Evolutionary conservation across 2,329 filamentous ascomycete genomes (phyloP).

Genomic region (Pseudogymnoascus sp.): DNA sequence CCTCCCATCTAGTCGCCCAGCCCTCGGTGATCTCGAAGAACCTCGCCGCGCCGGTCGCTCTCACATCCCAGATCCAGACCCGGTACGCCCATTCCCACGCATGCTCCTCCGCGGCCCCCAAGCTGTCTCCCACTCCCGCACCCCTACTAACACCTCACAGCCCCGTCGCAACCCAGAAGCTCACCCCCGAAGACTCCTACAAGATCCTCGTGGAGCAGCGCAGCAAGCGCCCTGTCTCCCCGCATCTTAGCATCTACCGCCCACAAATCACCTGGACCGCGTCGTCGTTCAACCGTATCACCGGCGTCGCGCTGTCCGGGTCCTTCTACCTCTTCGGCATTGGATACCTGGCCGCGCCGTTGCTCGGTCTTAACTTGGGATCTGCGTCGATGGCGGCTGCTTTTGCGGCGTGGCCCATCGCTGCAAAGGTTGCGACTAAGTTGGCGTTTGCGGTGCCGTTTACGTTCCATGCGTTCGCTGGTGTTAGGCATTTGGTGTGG

Average conservation of each 20-base stretch:
- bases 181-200: slow-evolving; percentile 37
- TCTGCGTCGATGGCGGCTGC: slow-evolving; percentile 54
- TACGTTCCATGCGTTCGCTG: slow-evolving; percentile 61
- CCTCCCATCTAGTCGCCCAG: slow-evolving; percentile 33
- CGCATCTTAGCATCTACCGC: slow-evolving; percentile 63
- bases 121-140: neutral
- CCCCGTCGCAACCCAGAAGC: slow-evolving; percentile 39
- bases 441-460: slow-evolving; percentile 54
- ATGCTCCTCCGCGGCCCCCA: neutral
- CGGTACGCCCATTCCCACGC: slow-evolving; percentile 33
- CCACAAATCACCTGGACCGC: slow-evolving; percentile 64
- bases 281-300: slow-evolving; percentile 56
- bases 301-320: slow-evolving; percentile 52
- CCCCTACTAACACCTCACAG: slow-evolving; percentile 27
- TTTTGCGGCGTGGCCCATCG: slow-evolving; percentile 53
- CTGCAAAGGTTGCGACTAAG: slow-evolving; percentile 53
- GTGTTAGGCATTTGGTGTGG: slow-evolving; percentile 65
- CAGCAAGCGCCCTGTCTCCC: slow-evolving; percentile 57
- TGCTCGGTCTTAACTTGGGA: slow-evolving; percentile 61
- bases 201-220: slow-evolving; percentile 62
- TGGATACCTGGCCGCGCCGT: slow-evolving; percentile 57
- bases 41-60: slow-evolving; percentile 33
- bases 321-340: slow-evolving; percentile 59
- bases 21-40: slow-evolving; percentile 35
- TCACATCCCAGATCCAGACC: slow-evolving; percentile 38